Evolutionary conservation across 495 filamentous ascomycete species (phyloP), one percentile per base, ranked within the genome.

Genomic region (Penicillium soppii): DNA sequence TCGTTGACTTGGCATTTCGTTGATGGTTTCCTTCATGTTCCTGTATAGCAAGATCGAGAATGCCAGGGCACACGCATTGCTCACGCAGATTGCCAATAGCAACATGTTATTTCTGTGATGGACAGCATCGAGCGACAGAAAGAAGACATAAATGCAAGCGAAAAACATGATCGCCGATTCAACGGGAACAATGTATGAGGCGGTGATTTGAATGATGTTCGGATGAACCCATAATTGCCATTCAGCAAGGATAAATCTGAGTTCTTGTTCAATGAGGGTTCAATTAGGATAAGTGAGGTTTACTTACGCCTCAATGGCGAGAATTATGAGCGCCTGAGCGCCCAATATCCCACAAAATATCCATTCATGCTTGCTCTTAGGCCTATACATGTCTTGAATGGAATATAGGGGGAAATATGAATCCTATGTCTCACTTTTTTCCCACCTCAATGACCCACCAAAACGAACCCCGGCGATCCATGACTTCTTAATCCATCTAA

Each of bases 1-100:
- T 2, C 43, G 33, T 9, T 22, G n/a, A 2, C 7, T 7, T 1
- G 42, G 37, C 16, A 61, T 15, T 12, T 12, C 12, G 9, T 37
- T 19, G 5, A 35, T 37, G 1, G 17, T 46, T 5, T 50, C 22
- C 7, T 44, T 39, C 40, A 61, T 43, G 9, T 46, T 19, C 8
- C 1, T 26, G 27, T 53, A 53, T 23, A 56, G 57, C 50, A 64
- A 47, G 6, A 26, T 46, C 4, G 61, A 54, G 32, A 53, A 64
- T 8, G 29, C 47, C 5, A 32, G 10, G 10, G 29, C 29, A 32
- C 29, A 32, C 13, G 5, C 29, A 32, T 32, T 32, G 10, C 29
- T 32, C 29, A 32, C 29, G 29, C 29, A 32, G 5, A 32, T 32
- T 12, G 29, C 29, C 7, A 32, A 12, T 12, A 32, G 29, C 29